Conservation (phyloP, 306 rosid genomes). For the Acacia melanoxylon region DNA sequence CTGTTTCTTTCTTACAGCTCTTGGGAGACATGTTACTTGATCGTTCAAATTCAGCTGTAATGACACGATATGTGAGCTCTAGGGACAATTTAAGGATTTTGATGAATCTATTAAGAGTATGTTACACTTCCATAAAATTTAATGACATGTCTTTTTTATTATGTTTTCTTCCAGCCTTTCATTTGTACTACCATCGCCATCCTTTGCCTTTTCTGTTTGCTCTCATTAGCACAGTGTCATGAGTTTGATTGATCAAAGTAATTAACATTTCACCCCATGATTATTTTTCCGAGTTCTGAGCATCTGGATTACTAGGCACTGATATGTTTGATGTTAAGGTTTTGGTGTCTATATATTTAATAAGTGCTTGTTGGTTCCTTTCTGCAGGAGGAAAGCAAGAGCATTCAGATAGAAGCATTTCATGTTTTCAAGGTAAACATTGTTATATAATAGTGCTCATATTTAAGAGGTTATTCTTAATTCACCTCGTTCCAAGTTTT, state of each 20-base stretch:
- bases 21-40: constrained; percentile 95
- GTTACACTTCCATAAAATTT: constrained; percentile 34
- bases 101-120: constrained; percentile 95
- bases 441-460: background rate
- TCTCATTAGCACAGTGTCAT: background rate
- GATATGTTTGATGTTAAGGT: constrained; percentile 4
- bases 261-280: background rate
- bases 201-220: background rate
- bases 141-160: background rate
- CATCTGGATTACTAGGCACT: constrained; percentile 13
- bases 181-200: background rate
- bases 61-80: constrained; percentile 98
- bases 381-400: constrained; percentile 93
- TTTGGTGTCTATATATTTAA: constrained; percentile 1
- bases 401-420: constrained; percentile 96
- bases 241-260: constrained; percentile 13
- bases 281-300: constrained; percentile 16
- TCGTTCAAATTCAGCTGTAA: constrained; percentile 90
- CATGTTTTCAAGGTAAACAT: constrained; percentile 90
- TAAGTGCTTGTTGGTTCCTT: constrained; percentile 27
- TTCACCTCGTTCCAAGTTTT: background rate
- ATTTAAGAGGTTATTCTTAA: constrained; percentile 16
- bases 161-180: constrained; percentile 12
- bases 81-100: constrained; percentile 96
- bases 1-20: constrained; percentile 60